Percentiles rank a stretch among this genome's conserved stretches.
These are phyloP conservation scores for Sporisorium scitamineum DNA, from an alignment of 1,284 basidiomycete genomes.

Conservation along the genomic window DNA sequence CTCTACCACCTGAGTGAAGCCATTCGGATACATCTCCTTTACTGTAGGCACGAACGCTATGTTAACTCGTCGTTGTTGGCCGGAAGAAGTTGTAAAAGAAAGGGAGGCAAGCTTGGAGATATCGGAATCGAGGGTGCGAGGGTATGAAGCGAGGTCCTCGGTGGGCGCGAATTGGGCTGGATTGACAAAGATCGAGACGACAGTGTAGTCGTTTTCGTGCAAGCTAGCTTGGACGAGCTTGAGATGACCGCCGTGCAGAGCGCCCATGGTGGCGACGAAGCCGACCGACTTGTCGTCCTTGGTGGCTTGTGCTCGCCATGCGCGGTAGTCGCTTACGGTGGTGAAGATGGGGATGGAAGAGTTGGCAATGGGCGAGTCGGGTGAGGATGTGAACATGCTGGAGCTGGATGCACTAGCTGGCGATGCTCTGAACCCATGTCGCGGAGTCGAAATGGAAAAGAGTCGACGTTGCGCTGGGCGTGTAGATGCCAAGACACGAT, in stretches of 20 bases:
- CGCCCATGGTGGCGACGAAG: conserved; percentile 97
- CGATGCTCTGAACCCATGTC: conserved; percentile 1
- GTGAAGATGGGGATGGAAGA: conserved; percentile 82
- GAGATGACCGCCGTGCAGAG: conserved; percentile 91
- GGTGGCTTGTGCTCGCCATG: conserved; percentile 80
- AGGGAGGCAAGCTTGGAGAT: conserved; percentile 53
- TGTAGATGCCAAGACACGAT: neutral
- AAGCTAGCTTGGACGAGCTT: conserved; percentile 80
- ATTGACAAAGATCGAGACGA: conserved; percentile 96
- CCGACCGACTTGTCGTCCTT: conserved; percentile 74
- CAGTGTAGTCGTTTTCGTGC: conserved; percentile 82
- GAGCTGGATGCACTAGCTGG: conserved; percentile 2
- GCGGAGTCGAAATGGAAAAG: conserved; percentile 1
- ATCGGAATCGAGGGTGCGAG: conserved; percentile 75
- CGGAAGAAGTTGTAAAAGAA: neutral
- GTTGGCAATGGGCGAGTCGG: conserved; percentile 32
- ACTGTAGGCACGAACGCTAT: conserved; percentile 59
- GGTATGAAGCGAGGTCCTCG: conserved; percentile 92
- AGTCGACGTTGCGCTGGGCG: conserved; percentile 10
- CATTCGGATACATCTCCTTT: conserved; percentile 79
- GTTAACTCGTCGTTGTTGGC: conserved; percentile 26
- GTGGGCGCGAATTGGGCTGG: conserved; percentile 96
- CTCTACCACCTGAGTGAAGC: conserved; percentile 82
- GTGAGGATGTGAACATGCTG: conserved; percentile 16
- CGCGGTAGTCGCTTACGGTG: conserved; percentile 77